Conservation (phyloP, 768 basidiomycete species). For the Podaxis sp. region DNA sequence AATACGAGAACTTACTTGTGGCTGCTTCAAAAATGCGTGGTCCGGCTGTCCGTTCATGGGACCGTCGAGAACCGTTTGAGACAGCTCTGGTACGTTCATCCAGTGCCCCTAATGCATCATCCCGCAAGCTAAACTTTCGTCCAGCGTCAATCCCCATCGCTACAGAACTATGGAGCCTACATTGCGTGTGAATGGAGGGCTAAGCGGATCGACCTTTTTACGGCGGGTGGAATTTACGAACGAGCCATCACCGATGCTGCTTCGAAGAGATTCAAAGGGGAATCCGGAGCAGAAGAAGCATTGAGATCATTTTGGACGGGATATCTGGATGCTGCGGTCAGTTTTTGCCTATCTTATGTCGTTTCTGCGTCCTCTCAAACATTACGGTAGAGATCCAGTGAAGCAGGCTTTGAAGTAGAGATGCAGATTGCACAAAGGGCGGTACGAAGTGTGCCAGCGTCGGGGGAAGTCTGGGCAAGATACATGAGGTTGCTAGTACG, state of each 20-base stretch:
- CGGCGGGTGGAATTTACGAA: conserved; percentile 65
- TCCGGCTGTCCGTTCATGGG: conserved; percentile 57
- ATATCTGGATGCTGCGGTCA: conserved; percentile 70
- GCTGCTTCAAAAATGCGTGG: conserved; percentile 73
- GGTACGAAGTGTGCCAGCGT: conserved; percentile 69
- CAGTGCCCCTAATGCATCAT: not conserved
- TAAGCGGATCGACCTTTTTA: conserved; percentile 56
- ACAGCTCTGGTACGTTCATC: conserved; percentile 49
- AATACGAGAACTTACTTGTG: conserved; percentile 78
- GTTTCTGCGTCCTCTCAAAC: not conserved
- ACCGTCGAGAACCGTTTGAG: conserved; percentile 66
- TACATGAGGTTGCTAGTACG: conserved; percentile 73
- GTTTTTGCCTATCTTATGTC: conserved; percentile 21
- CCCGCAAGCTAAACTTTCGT: not conserved
- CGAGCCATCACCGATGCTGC: conserved; percentile 76
- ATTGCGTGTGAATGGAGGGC: conserved; percentile 61
- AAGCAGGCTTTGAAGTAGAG: conserved; percentile 42
- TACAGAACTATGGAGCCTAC: conserved; percentile 64
- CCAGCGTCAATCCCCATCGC: conserved; percentile 39
- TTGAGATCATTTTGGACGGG: conserved; percentile 71
- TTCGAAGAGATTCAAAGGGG: conserved; percentile 51
- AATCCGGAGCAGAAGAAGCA: conserved; percentile 55
- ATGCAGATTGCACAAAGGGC: conserved; percentile 53
- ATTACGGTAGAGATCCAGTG: conserved; percentile 43
- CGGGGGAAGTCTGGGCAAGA: conserved; percentile 76